Conservation (phyloP, 306 rosid species). For the Urtica urens region DNA sequence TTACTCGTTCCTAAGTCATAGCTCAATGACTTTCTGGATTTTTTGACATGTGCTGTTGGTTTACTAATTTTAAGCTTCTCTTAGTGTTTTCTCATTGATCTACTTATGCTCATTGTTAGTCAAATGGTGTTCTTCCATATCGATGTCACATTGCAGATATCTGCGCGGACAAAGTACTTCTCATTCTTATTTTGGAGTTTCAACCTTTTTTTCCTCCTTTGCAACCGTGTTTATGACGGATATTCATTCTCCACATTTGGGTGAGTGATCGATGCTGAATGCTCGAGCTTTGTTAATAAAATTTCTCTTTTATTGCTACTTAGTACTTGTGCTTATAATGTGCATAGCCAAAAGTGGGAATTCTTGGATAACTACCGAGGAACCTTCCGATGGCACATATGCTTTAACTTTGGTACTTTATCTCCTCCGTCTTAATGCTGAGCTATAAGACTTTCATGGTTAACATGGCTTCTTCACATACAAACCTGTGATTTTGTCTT, state of each 20-base stretch:
- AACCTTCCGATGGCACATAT: constrained; percentile 93
- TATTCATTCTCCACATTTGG: constrained; percentile 70
- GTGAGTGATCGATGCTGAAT: constrained; percentile 35
- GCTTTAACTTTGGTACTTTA: constrained; percentile 81
- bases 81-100: constrained; percentile 1
- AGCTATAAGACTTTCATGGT: constrained; percentile 3
- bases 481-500: background rate
- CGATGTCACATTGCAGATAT: constrained; percentile 38
- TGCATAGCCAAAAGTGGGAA: constrained; percentile 51
- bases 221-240: constrained; percentile 84
- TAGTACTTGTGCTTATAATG: constrained; percentile 15
- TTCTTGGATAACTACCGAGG: constrained; percentile 73
- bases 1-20: background rate
- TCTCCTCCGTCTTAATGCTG: constrained; percentile 10
- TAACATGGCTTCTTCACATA: background rate
- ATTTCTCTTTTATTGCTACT: constrained; percentile 11
- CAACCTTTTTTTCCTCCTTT: constrained; percentile 74
- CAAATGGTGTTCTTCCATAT: background rate
- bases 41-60: background rate
- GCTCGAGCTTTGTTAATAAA: constrained; percentile 4
- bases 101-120: constrained; percentile 1
- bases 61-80: background rate
- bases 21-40: background rate
- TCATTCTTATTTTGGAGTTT: constrained; percentile 59
- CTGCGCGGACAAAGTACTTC: constrained; percentile 58